phyloP scores from a whole-genome alignment of 2,329 filamentous ascomycete genomes.

The Penicillium nordicum region DNA sequence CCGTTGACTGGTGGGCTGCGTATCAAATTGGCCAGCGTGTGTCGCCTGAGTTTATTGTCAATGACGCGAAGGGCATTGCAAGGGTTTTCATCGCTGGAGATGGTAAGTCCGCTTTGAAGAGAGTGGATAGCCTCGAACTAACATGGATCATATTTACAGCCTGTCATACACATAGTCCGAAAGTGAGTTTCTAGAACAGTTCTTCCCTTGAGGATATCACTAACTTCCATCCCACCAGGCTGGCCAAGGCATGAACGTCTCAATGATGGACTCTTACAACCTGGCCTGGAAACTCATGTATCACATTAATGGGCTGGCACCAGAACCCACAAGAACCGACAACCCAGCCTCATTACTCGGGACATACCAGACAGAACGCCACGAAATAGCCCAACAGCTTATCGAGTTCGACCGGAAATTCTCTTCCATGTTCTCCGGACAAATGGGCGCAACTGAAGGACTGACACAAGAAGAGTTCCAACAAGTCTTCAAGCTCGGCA shows the following conservation, averaged over 20 bases:
- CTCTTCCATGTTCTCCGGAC: constrained; percentile 38
- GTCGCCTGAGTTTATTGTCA: constrained; percentile 44
- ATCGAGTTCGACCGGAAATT: constrained; percentile 41
- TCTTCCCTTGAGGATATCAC: neutral
- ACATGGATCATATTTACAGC: constrained; percentile 38
- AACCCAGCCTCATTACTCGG: constrained; percentile 27
- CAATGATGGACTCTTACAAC: constrained; percentile 58
- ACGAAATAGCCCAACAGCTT: constrained; percentile 36
- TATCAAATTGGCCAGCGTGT: constrained; percentile 73
- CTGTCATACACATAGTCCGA: constrained; percentile 73
- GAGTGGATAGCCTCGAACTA: neutral
- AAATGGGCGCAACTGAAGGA: constrained; percentile 27
- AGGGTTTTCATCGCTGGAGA: constrained; percentile 72
- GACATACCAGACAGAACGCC: constrained; percentile 37
- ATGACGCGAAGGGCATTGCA: constrained; percentile 65
- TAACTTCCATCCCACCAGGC: constrained; percentile 40
- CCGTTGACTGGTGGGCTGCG: constrained; percentile 69
- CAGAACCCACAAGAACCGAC: constrained; percentile 7
- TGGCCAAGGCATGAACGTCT: constrained; percentile 76
- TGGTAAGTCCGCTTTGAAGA: constrained; percentile 26
- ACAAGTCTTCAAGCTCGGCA: constrained; percentile 33
- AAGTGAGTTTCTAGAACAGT: constrained; percentile 33
- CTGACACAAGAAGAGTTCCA: constrained; percentile 34
- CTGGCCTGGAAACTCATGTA: constrained; percentile 41
- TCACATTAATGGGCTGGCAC: constrained; percentile 34